Percentiles rank a stretch among this genome's conserved stretches.
Conservation (phyloP, 495 filamentous ascomycete genomes). For the Neurospora terricola region DNA sequence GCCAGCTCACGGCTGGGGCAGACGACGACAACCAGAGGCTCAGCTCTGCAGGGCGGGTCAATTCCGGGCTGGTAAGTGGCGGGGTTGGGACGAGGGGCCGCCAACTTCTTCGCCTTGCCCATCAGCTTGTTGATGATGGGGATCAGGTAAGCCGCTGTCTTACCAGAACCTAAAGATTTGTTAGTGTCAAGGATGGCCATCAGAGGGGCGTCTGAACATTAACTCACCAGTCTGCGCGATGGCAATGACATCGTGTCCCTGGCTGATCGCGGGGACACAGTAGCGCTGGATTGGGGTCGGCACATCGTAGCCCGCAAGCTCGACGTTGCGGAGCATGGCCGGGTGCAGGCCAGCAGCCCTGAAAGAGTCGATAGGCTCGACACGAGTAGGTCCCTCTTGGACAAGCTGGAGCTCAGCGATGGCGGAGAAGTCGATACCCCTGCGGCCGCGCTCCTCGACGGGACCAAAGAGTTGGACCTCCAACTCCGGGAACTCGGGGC, state of each 20-base stretch:
- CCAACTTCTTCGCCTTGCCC: slow-evolving; percentile 83
- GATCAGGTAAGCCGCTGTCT: slow-evolving; percentile 87
- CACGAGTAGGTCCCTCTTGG: slow-evolving; percentile 46
- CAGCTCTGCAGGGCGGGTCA: slow-evolving; percentile 49
- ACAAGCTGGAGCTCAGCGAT: slow-evolving; percentile 46
- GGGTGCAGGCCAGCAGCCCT: slow-evolving; percentile 78
- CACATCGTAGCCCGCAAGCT: slow-evolving; percentile 47
- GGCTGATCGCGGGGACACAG: slow-evolving; percentile 62
- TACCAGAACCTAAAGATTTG: slow-evolving; percentile 66
- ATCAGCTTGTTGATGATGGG: slow-evolving; percentile 83
- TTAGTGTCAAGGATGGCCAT: slow-evolving; percentile 1
- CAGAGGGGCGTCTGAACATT: not conserved
- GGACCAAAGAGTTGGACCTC: slow-evolving; percentile 64
- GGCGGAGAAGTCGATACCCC: slow-evolving; percentile 42
- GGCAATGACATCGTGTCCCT: slow-evolving; percentile 69
- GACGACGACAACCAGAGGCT: slow-evolving; percentile 81
- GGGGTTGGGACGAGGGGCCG: slow-evolving; percentile 61
- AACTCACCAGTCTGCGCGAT: slow-evolving; percentile 83
- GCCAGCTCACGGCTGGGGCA: slow-evolving; percentile 82
- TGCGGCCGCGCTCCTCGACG: slow-evolving; percentile 23
- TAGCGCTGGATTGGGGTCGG: slow-evolving; percentile 87
- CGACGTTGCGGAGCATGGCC: slow-evolving; percentile 65
- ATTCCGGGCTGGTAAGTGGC: slow-evolving; percentile 28
- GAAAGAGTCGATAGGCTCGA: slow-evolving; percentile 52
- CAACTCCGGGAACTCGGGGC: slow-evolving; percentile 54